These are phyloP conservation scores for Leucocoprinus leucothites DNA, from an alignment of 768 basidiomycete genomes.

Conservation along the genomic window DNA sequence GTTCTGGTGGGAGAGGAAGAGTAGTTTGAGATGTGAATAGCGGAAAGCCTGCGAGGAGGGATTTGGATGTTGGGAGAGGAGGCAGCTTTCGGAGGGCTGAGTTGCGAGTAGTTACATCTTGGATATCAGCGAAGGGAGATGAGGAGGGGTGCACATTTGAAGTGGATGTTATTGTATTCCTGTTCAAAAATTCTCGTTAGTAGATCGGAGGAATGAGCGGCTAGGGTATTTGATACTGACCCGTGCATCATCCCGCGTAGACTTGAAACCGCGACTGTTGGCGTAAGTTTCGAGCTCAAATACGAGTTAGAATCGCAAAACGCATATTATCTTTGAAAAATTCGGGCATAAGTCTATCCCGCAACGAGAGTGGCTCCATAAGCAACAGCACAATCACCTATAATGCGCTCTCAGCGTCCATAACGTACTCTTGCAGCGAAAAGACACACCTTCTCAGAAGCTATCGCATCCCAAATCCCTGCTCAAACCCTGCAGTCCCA, in stretches of 20 bases:
- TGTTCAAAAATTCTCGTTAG: conserved; percentile 17
- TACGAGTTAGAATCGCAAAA: conserved; percentile 54
- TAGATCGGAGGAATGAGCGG: conserved; percentile 8
- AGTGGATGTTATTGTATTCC: conserved; percentile 39
- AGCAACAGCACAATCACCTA: conserved; percentile 85
- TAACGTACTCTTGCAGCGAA: conserved; percentile 4
- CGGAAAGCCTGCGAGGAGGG: conserved; percentile 43
- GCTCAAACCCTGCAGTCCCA: conserved; percentile 62
- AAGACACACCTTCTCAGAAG: conserved; percentile 58
- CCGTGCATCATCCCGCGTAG: conserved; percentile 66
- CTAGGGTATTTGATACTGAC: conserved; percentile 39
- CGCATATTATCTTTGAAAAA: conserved; percentile 78
- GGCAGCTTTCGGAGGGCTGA: conserved; percentile 40
- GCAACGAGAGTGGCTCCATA: conserved; percentile 48
- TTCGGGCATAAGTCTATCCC: conserved; percentile 62
- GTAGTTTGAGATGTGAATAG: conserved; percentile 45
- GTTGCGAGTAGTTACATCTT: conserved; percentile 30
- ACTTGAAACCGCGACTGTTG: conserved; percentile 79
- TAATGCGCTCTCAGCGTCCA: conserved; percentile 1
- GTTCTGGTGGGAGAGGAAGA: conserved; percentile 29
- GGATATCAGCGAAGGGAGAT: conserved; percentile 35
- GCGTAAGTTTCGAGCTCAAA: conserved; percentile 30
- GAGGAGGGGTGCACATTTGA: conserved; percentile 41
- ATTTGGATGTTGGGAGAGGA: conserved; percentile 43
- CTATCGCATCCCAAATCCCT: conserved; percentile 63